Base-by-base conservation (phyloP, 179 eudicot genomes). In the Silene noctiflora region DNA sequence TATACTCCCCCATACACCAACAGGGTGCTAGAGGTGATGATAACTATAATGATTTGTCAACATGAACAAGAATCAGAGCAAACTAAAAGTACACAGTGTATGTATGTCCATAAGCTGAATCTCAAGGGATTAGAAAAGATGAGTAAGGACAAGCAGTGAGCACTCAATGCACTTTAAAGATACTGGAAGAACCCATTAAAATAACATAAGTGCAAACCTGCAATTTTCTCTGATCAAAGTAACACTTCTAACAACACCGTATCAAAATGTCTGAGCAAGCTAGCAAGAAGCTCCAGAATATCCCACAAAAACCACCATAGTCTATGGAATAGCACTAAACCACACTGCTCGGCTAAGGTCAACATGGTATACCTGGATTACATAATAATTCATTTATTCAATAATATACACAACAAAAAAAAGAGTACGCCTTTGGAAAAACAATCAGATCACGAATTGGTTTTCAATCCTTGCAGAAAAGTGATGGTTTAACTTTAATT, bases 251-350 rank as follows among this genome's bases (percentile, higher is more conserved):
- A 75, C 99, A 97, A 27, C 86, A 82, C 86, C 87, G 89, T 67
- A 95, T 90, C 85, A 93, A 78, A 81, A 73, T 79, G 80, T 95
- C 99, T 39, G 97, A 35, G 42, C 8, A 35, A 0, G 6, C 48
- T 96, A 35, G 46, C 11, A 39, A 7, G 10, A 39, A 39, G 94
- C 99, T 75, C 95, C 99, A 85, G 90, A 83, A 76, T 88, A 93
- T 79, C 99, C 97, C 27, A 87, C 81, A 27, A 95, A 27, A 72
- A 98, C 99, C 98, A 91, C 93, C 93, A 90, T 83, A 82, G 87
- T 80, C 99, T 98, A 95, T 0, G 99, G 97, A 81, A 91, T 91
- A 81, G 98, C 99, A 83, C 98, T 95, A 81, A 93, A 95, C 98
- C 99, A 95, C 75, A 97, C 98, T 76, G 99, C 99, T 82, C 87